phyloP scores from a whole-genome alignment of 2,329 filamentous ascomycete species.

The Ophiostoma perfectum region DNA sequence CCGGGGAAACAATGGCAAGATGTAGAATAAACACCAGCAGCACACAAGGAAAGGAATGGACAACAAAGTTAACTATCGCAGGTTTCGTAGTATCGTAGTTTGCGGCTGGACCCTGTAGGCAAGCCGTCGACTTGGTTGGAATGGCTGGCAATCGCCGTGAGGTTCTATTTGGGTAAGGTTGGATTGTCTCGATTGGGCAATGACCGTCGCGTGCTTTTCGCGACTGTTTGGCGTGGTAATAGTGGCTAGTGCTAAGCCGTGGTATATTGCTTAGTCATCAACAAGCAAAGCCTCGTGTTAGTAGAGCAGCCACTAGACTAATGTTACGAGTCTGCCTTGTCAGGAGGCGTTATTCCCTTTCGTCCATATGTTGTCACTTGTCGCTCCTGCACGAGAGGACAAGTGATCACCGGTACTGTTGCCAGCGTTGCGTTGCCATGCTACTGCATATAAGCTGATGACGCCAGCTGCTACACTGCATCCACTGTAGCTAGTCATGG shows the following conservation, averaged over 20 bases:
- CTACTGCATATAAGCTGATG: no score
- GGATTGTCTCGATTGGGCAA: conserved; percentile 1
- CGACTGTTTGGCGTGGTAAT: conserved; percentile 13
- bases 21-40: neutral
- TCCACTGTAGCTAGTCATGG: no score
- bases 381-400: no score
- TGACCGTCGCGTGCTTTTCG: conserved; percentile 21
- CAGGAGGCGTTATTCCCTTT: no score
- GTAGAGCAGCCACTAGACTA: no score
- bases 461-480: no score
- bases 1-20: neutral
- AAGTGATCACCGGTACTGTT: no score
- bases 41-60: neutral
- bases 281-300: no score
- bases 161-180: conserved; percentile 3
- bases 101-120: neutral
- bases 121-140: neutral
- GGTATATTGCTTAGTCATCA: neutral
- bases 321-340: no score
- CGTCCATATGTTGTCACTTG: no score
- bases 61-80: neutral
- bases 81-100: neutral
- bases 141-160: neutral
- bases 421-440: no score
- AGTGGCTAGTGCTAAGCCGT: neutral